A percentile compares a stretch with the other conserved stretches of the same genome.
Evolutionary conservation across 345 rosid species (phyloP).

Genomic region (Gossypium rotundifolium): DNA sequence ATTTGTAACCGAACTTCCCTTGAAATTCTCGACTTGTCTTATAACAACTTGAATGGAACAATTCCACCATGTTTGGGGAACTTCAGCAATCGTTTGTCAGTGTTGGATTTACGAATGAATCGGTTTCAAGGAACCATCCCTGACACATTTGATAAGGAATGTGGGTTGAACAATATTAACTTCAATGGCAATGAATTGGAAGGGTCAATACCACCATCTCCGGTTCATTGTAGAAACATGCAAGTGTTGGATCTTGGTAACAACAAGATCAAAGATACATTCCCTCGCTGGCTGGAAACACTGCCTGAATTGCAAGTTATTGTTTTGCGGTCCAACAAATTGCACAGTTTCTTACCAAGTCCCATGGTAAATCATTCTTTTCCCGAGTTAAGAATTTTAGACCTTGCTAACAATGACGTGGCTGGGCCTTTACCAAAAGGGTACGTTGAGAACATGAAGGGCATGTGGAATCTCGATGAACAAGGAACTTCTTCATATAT

Average conservation of each 20-base stretch:
- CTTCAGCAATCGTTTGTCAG: background rate
- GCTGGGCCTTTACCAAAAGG: background rate
- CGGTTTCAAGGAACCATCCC: slow-evolving; percentile 15
- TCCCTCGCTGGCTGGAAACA: slow-evolving; percentile 3
- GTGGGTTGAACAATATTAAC: background rate
- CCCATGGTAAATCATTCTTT: background rate
- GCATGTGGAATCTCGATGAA: background rate
- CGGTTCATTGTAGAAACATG: slow-evolving; percentile 9
- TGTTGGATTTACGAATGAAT: slow-evolving; percentile 12
- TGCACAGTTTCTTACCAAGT: background rate
- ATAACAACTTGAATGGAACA: slow-evolving; percentile 23
- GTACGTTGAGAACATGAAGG: background rate
- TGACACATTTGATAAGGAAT: background rate
- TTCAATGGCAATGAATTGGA: slow-evolving; percentile 12
- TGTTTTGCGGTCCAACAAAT: background rate
- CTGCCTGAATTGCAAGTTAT: background rate
- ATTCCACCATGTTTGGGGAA: slow-evolving; percentile 19
- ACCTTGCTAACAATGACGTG: background rate
- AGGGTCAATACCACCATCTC: background rate
- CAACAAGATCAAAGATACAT: slow-evolving; percentile 3
- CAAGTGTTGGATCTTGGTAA: background rate
- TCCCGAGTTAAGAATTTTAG: background rate
- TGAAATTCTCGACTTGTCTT: background rate
- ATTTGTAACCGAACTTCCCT: slow-evolving; percentile 13
- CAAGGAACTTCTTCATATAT: background rate